A percentile compares a stretch with the other conserved stretches of the same genome.
phyloP scores from a whole-genome alignment of 2,329 filamentous ascomycete genomes.

The Cladobotryum protrusum region DNA sequence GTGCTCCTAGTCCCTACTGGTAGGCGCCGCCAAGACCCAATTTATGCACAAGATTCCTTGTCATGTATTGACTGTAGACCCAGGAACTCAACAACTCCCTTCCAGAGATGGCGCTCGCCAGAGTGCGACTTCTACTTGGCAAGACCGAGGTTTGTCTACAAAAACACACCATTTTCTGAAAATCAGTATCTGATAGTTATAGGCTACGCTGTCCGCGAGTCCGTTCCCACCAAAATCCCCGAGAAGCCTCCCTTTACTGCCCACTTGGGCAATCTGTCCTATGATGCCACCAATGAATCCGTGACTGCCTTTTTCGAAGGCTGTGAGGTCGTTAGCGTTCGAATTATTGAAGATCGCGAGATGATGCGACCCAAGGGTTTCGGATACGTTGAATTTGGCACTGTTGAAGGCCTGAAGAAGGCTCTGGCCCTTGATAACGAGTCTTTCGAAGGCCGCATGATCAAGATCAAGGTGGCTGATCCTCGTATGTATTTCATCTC shows the following conservation, averaged over 20 bases:
- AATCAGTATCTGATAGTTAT: neutral
- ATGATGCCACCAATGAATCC: constrained; percentile 80
- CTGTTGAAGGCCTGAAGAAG: constrained; percentile 83
- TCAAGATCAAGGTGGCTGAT: constrained; percentile 93
- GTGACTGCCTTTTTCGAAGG: constrained; percentile 79
- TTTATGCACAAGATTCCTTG: constrained; percentile 1
- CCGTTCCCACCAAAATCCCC: constrained; percentile 67
- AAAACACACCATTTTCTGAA: neutral
- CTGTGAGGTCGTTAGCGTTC: constrained; percentile 82
- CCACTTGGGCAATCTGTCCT: constrained; percentile 93
- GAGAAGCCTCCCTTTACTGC: constrained; percentile 92
- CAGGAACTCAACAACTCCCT: constrained; percentile 54
- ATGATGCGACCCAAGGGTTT: constrained; percentile 95
- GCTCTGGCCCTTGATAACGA: constrained; percentile 77
- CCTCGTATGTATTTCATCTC: constrained; percentile 63
- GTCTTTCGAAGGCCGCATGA: constrained; percentile 79
- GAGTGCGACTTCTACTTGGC: constrained; percentile 32
- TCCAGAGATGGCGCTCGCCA: constrained; percentile 37
- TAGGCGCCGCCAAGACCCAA: constrained; percentile 20
- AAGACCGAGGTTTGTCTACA: constrained; percentile 34
- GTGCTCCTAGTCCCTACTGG: constrained; percentile 26
- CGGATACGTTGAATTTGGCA: constrained; percentile 91
- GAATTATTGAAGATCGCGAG: constrained; percentile 94
- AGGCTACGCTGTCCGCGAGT: constrained; percentile 62
- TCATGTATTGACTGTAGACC: constrained; percentile 17